These are phyloP conservation scores for Kazachstania sp. DNA, from an alignment of 1,139 yeast genomes.

Conservation along the genomic window DNA sequence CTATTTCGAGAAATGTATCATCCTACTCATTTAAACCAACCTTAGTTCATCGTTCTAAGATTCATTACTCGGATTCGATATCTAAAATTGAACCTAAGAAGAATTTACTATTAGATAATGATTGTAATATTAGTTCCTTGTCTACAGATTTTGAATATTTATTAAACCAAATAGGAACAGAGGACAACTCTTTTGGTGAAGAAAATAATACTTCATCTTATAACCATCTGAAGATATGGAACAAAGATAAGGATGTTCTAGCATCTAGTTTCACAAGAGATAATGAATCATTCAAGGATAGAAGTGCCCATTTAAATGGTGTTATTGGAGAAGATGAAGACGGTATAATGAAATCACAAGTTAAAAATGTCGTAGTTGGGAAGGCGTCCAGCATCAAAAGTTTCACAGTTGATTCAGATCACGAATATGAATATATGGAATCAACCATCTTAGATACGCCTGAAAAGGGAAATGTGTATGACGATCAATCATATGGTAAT, in stretches of 20 bases:
- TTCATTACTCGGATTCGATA: slow-evolving; percentile 3
- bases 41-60: slow-evolving; percentile 8
- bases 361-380: slow-evolving; percentile 8
- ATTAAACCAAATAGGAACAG: slow-evolving; percentile 2
- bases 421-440: no score
- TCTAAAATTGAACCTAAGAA: neutral
- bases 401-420: slow-evolving; percentile 6
- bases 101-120: neutral
- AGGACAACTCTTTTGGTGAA: slow-evolving; percentile 2
- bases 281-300: neutral
- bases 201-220: neutral
- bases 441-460: no score
- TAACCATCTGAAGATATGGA: slow-evolving; percentile 7
- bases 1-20: neutral
- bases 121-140: slow-evolving; percentile 1
- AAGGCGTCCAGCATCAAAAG: slow-evolving; percentile 11
- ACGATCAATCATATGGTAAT: slow-evolving; percentile 7
- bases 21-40: slow-evolving; percentile 21
- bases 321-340: slow-evolving; percentile 6
- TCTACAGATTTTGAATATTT: slow-evolving; percentile 9
- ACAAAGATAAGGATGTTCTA: neutral
- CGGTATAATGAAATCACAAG: slow-evolving; percentile 9
- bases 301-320: slow-evolving; percentile 1
- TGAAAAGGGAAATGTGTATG: no score
- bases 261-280: neutral